Evolutionary conservation across 495 filamentous ascomycete genomes (phyloP).

Genomic region (Aspergillus conjunctus): DNA sequence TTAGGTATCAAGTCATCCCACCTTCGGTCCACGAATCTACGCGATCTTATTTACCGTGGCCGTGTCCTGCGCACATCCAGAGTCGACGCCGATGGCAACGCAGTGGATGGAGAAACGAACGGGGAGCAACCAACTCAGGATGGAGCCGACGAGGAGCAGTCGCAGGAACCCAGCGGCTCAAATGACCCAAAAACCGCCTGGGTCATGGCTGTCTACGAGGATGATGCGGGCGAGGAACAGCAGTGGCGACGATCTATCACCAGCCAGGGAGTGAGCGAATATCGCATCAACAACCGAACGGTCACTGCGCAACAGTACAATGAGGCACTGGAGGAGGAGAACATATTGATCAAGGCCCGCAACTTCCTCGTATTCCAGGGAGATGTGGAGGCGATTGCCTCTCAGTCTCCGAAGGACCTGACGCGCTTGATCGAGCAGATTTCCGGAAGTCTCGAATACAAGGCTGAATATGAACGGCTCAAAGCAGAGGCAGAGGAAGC

Average conservation of each 20-base stretch:
- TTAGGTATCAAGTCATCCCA: constrained; percentile 98
- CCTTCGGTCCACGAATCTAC: constrained; percentile 90
- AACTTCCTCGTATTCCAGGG: constrained; percentile 99
- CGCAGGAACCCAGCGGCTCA: constrained; percentile 55
- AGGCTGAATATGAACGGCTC: constrained; percentile 88
- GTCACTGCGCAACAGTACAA: constrained; percentile 94
- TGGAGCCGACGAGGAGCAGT: constrained; percentile 39
- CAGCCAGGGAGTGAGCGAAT: constrained; percentile 84
- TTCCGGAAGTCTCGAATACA: constrained; percentile 92
- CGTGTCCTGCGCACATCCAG: constrained; percentile 89
- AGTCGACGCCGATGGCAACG: constrained; percentile 83
- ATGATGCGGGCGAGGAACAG: constrained; percentile 94
- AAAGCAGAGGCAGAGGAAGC: constrained; percentile 85
- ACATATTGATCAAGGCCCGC: constrained; percentile 95
- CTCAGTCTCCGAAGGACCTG: constrained; percentile 90
- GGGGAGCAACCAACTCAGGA: constrained; percentile 50
- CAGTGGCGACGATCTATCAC: constrained; percentile 96
- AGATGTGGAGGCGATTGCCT: constrained; percentile 96
- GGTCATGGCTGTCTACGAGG: constrained; percentile 99
- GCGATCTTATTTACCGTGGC: constrained; percentile 94
- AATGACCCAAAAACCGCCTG: constrained; percentile 89
- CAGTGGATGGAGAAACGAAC: constrained; percentile 55
- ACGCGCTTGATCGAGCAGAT: constrained; percentile 97
- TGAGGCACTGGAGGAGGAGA: constrained; percentile 86
- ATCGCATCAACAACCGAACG: constrained; percentile 89